Conservation (phyloP, 495 filamentous ascomycete genomes). For the Trypethelium eluteriae region DNA sequence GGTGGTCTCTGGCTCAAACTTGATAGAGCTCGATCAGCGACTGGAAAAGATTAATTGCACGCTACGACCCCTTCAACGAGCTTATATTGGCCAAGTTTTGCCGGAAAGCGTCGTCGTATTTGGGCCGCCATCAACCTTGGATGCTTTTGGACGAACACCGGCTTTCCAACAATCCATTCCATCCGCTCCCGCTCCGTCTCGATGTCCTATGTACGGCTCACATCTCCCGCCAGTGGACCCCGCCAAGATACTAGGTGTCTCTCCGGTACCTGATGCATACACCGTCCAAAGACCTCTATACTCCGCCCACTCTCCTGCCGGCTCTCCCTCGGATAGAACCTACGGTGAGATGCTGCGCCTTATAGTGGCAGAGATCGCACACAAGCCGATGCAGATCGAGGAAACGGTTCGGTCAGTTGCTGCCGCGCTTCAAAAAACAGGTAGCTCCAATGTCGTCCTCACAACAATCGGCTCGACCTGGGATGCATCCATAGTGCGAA, state of each 20-base stretch:
- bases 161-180: constrained; percentile 9
- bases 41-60: constrained; percentile 14
- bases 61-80: constrained; percentile 14
- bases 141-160: constrained; percentile 8
- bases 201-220: constrained; percentile 17
- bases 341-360: constrained; percentile 14
- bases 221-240: constrained; percentile 15
- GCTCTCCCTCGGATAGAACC: background rate
- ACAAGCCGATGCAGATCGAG: constrained; percentile 14
- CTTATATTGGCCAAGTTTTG: constrained; percentile 15
- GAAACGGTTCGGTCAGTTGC: constrained; percentile 14
- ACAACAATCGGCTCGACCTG: constrained; percentile 20
- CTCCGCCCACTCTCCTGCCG: constrained; percentile 14
- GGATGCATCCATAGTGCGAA: constrained; percentile 14
- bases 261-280: background rate
- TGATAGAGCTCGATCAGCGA: constrained; percentile 8
- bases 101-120: constrained; percentile 17
- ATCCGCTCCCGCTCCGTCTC: constrained; percentile 6
- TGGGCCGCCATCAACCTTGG: constrained; percentile 19
- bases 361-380: constrained; percentile 13
- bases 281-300: constrained; percentile 12
- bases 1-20: constrained; percentile 9
- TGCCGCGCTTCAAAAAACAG: constrained; percentile 8
- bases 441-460: constrained; percentile 18
- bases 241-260: constrained; percentile 11